Evolutionary conservation across 1,284 basidiomycete genomes (phyloP).

Genomic region (Paramarasmius palmivorus): DNA sequence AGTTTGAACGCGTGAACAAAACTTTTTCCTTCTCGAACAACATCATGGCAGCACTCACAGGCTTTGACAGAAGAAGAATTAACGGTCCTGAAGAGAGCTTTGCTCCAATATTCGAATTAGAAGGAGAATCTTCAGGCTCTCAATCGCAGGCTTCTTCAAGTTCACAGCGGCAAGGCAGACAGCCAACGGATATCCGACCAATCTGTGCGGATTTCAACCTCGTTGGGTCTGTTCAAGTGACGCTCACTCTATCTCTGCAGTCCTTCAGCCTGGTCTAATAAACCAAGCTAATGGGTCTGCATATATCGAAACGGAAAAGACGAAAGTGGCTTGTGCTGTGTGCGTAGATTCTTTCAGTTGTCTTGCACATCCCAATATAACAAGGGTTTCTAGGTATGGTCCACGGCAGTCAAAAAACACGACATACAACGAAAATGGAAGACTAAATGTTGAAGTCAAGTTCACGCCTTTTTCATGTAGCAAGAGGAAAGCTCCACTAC

Average conservation of each 20-base stretch:
- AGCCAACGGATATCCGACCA: constrained; percentile 69
- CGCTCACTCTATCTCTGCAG: constrained; percentile 41
- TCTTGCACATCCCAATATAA: constrained; percentile 2
- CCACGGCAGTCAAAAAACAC: constrained; percentile 85
- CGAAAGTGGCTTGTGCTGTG: constrained; percentile 96
- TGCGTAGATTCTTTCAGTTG: constrained; percentile 37
- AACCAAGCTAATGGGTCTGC: constrained; percentile 94
- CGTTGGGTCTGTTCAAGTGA: neutral
- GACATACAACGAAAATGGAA: constrained; percentile 83
- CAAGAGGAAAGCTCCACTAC: constrained; percentile 78
- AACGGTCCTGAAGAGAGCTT: constrained; percentile 86
- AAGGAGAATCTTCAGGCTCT: constrained; percentile 28
- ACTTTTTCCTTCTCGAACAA: neutral
- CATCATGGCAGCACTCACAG: constrained; percentile 35
- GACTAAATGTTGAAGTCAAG: constrained; percentile 94
- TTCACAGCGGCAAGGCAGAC: constrained; percentile 49
- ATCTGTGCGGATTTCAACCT: constrained; percentile 63
- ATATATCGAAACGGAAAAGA: constrained; percentile 87
- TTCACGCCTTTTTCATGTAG: constrained; percentile 91
- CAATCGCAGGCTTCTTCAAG: constrained; percentile 18
- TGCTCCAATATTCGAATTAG: constrained; percentile 58
- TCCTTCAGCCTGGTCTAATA: constrained; percentile 87
- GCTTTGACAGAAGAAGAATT: constrained; percentile 83
- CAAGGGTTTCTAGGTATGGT: constrained; percentile 75
- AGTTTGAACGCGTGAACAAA: neutral